Base-by-base conservation (phyloP, 2,329 filamentous ascomycete genomes). In the Magnaporthales sp. region DNA sequence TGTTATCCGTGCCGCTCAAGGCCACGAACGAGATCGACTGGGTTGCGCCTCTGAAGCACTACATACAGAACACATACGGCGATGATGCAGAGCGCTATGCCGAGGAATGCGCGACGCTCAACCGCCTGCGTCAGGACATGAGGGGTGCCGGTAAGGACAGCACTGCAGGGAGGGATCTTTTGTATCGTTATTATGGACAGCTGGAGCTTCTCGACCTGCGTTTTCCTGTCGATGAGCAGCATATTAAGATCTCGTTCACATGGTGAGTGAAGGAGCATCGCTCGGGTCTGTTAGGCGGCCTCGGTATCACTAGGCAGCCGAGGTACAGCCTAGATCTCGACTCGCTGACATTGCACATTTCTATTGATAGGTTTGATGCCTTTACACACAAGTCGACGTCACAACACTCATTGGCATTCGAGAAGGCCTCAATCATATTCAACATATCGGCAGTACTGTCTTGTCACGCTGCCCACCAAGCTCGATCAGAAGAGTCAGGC, bases 341-440 rank as follows among this genome's bases (percentile, higher is more conserved):
- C 8, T 58, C 46, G 38, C 38, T 66, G 51, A 58, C 65, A n/a
- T 62, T 15, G 31, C 26, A n/a, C 32, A 4, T 38, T 9, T 60
- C 58, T 46, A 5, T 26, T 51, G 61, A 4, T 74, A 97, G 93
- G 93, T 98, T 96, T 80, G 95, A 99, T 78, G 95, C 96, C n/a
- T 99, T 99, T 76, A 99, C 95, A 61, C 93, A 97, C 77, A 97
- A 98, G 75, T 86, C 93, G n/a, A 99, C 95, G 4, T 89, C 93
- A 4, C 95, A 99, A 77, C 97, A 96, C 80, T 97, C 93, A 8
- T 84, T 99, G 63, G 95, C 95, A 63, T 99, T 96, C 76, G 95
- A 99, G 78, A 99, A 99, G 77, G 95, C 95, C 15, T 98, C 94
- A 73, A 96, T 99, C 75, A 97, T 99, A 74, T 99, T 99, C 84